Evolutionary conservation across 495 filamentous ascomycete species (phyloP).

Genomic region (Pseudotulostoma volvatum): DNA sequence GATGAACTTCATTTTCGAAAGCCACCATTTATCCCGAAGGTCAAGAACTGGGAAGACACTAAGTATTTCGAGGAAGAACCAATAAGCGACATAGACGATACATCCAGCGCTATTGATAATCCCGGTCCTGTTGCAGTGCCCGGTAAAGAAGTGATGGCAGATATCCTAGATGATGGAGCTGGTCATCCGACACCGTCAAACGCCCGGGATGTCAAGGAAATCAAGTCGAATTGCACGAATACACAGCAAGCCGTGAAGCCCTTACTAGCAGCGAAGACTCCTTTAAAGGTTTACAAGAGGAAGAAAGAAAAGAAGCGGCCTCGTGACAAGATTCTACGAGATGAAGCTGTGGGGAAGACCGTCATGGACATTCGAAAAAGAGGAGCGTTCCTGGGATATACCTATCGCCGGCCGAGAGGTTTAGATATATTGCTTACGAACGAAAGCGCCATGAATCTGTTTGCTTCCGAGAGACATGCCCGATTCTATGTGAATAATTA

Average conservation of each 20-base stretch:
- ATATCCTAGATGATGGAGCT: neutral
- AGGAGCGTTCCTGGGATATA: constrained; percentile 82
- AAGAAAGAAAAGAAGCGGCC: constrained; percentile 51
- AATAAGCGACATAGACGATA: constrained; percentile 35
- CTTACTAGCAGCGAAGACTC: constrained; percentile 2
- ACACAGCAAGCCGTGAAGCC: neutral
- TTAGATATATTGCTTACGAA: constrained; percentile 13
- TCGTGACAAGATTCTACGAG: constrained; percentile 63
- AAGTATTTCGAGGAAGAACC: constrained; percentile 73
- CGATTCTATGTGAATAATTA: constrained; percentile 15
- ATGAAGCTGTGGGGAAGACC: constrained; percentile 40
- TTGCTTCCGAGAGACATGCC: constrained; percentile 12
- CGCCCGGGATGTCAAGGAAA: neutral
- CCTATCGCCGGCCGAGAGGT: constrained; percentile 47
- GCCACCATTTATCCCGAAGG: constrained; percentile 63
- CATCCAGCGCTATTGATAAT: constrained; percentile 12
- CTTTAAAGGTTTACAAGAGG: constrained; percentile 6
- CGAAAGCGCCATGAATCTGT: constrained; percentile 19
- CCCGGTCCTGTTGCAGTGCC: constrained; percentile 1
- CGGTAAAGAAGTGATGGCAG: neutral
- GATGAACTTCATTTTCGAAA: constrained; percentile 44
- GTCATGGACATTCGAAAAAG: constrained; percentile 65
- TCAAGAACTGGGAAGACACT: constrained; percentile 60
- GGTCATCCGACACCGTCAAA: no score
- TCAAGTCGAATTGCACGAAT: neutral